Evolutionary conservation across 371 early-diverging fungal genomes (phyloP).

Genomic region (Encephalitozoon intestinalis): DNA sequence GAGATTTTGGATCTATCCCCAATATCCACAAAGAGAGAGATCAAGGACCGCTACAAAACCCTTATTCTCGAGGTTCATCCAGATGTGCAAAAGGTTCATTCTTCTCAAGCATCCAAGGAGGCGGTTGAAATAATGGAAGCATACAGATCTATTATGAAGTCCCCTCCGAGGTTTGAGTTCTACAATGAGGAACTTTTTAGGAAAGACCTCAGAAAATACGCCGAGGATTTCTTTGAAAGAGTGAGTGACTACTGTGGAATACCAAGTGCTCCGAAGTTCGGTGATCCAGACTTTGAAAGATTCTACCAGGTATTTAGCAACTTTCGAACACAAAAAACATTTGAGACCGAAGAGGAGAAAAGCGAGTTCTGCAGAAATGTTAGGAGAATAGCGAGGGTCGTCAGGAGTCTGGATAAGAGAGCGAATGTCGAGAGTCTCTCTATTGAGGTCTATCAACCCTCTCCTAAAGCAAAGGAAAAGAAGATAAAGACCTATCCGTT

Average conservation of each 20-base stretch:
- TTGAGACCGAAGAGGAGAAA: neutral
- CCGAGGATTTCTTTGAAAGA: conserved; percentile 24
- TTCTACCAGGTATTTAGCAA: conserved; percentile 15
- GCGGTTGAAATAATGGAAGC: neutral
- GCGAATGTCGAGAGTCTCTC: neutral
- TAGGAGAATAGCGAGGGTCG: neutral
- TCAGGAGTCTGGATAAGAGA: neutral
- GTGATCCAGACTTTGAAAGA: conserved; percentile 15
- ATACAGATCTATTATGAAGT: neutral
- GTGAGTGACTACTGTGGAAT: neutral
- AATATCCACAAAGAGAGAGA: neutral
- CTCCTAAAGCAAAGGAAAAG: neutral
- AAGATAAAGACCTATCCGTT: neutral
- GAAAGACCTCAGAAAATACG: conserved; percentile 4
- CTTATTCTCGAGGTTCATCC: neutral
- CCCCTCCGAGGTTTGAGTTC: neutral
- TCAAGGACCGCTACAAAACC: neutral
- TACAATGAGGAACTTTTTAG: neutral
- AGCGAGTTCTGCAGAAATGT: neutral
- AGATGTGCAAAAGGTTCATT: neutral
- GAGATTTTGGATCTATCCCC: neutral
- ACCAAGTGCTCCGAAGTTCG: neutral
- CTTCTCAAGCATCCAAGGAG: neutral
- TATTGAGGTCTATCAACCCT: neutral
- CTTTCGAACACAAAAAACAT: neutral